These are phyloP conservation scores for Alternaria tenuissima DNA, from an alignment of 2,329 filamentous ascomycete species.

Conservation along the genomic window DNA sequence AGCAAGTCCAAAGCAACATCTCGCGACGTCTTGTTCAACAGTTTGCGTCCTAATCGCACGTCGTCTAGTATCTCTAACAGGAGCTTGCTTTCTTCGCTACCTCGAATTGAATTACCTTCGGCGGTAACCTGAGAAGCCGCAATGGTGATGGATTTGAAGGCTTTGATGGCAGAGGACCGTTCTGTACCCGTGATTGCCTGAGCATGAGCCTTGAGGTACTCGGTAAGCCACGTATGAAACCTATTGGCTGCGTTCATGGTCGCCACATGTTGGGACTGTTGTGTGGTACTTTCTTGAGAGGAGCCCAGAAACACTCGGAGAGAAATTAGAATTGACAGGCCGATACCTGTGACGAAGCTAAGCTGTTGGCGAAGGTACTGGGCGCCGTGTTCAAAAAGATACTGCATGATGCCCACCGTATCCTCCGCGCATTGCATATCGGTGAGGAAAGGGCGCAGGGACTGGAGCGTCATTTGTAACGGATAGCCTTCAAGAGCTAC, in stretches of 20 bases:
- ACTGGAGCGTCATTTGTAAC: slow-evolving; percentile 87
- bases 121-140: slow-evolving; percentile 73
- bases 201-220: slow-evolving; percentile 68
- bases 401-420: slow-evolving; percentile 84
- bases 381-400: slow-evolving; percentile 75
- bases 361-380: slow-evolving; percentile 70
- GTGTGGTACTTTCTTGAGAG: slow-evolving; percentile 79
- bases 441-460: slow-evolving; percentile 78
- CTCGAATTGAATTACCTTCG: slow-evolving; percentile 73
- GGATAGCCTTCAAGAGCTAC: slow-evolving; percentile 81
- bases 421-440: slow-evolving; percentile 91
- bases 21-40: slow-evolving; percentile 75
- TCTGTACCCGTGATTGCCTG: slow-evolving; percentile 31
- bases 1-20: slow-evolving; percentile 76
- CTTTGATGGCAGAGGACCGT: slow-evolving; percentile 50
- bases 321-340: slow-evolving; percentile 80
- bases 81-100: slow-evolving; percentile 79
- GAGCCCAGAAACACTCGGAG: slow-evolving; percentile 78
- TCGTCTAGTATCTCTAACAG: slow-evolving; percentile 83
- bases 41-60: slow-evolving; percentile 65
- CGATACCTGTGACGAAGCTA: slow-evolving; percentile 81
- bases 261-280: slow-evolving; percentile 80
- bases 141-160: slow-evolving; percentile 72
- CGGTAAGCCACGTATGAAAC: slow-evolving; percentile 82
- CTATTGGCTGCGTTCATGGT: slow-evolving; percentile 77